Base-by-base conservation (phyloP, 2,329 filamentous ascomycete genomes). In the Chaetomium sp. region DNA sequence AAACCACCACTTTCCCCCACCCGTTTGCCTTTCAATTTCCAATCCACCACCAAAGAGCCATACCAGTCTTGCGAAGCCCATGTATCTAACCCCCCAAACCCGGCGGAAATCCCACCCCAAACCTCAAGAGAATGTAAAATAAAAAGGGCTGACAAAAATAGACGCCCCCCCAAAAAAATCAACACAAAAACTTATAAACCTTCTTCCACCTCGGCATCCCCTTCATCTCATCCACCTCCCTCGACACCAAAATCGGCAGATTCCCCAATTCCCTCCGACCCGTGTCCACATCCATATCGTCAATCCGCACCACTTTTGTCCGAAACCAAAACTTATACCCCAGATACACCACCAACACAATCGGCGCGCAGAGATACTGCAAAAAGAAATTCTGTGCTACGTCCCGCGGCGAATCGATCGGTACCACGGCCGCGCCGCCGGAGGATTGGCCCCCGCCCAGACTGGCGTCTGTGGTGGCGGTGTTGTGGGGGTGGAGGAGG, bases 231-330 rank as follows among this genome's bases (percentile, higher is more conserved):
- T 87, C 86, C 41, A 78, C 74, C 75, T 96, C 92, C 69, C 95
- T 87, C 43, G 85, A 85, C 49, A 95, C 76, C 49, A 97, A 73
- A 57, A 88, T 82, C 34, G 85, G 82, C 45, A 96, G 73, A 68
- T 96, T 91, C 19, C 19, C 19, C 56, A 96, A 80, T 66, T 96
- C 90, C 33, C 91, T 79, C 34, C 91, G 83, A 2, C 92, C 92
- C 0, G 91, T 95, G 57, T 87, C 82, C 59, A 96, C 73, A 71
- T 96, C 91, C 85, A 96, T 95, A 60, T 95, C 86, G 50, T 79
- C 76, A 37, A 80, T 72, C 14, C 79, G 76, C 44, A 96, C 78
- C 55, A 89, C 77, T 1, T 76, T 73, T 1, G 91, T 95, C 55
- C 77, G 78, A 68, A 82, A 88, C 70, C 77, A 87, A 37, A 94